Percentiles rank a stretch among this genome's conserved stretches.
Evolutionary conservation across 192 early-diverging fungal genomes (phyloP).

Genomic region (Martensiomyces pterosporus): DNA sequence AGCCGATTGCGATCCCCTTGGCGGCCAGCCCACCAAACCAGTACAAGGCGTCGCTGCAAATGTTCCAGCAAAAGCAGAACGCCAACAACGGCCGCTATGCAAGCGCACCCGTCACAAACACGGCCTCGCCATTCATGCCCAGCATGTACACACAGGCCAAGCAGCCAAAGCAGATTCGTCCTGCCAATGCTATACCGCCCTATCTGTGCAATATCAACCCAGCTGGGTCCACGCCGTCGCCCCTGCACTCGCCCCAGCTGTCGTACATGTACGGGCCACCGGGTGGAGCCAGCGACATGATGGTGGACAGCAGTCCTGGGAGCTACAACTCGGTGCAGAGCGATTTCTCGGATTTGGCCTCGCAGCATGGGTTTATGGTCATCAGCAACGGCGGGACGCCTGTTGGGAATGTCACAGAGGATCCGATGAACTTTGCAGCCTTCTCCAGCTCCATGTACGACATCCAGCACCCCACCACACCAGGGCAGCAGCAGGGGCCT

Average conservation of each 20-base stretch:
- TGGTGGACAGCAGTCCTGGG: slow-evolving; percentile 7
- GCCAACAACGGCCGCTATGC: neutral
- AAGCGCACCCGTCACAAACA: slow-evolving; percentile 13
- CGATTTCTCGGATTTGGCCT: slow-evolving; percentile 7
- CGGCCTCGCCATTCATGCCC: no score
- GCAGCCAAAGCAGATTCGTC: neutral
- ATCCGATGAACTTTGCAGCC: neutral
- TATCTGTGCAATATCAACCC: slow-evolving; percentile 14
- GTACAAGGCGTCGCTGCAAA: no score
- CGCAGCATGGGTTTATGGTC: neutral
- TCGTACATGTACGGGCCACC: slow-evolving; percentile 9
- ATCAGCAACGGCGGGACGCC: no score
- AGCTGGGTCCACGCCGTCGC: neutral
- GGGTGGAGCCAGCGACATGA: slow-evolving; percentile 5
- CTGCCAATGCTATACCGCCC: slow-evolving; percentile 33
- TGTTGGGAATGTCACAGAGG: neutral
- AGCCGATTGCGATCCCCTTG: slow-evolving; percentile 13
- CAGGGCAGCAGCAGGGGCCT: no score
- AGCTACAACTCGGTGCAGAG: slow-evolving; percentile 15
- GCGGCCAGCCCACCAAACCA: neutral
- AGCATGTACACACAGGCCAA: slow-evolving; percentile 1
- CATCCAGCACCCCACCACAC: slow-evolving; percentile 5
- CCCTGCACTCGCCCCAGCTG: neutral
- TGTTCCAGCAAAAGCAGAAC: no score
- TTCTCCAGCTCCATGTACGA: slow-evolving; percentile 12